Conservation (phyloP, 345 rosid species). For the Eucalyptus melliodora region DNA sequence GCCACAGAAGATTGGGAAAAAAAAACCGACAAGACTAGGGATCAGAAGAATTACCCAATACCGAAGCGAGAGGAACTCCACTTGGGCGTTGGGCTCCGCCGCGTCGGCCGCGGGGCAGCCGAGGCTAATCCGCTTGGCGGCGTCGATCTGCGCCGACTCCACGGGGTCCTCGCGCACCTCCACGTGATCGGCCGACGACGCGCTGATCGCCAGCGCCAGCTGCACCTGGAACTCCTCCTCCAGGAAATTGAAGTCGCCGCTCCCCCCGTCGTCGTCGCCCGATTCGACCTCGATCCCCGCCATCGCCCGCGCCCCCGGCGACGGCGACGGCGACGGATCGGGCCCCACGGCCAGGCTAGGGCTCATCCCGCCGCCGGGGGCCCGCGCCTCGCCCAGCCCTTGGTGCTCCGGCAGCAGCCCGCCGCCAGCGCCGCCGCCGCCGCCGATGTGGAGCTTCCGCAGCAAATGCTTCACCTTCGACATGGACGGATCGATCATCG, state of each 20-base stretch:
- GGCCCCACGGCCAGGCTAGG: constrained; percentile 20
- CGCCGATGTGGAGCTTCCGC: constrained; percentile 86
- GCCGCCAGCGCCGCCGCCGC: constrained; percentile 63
- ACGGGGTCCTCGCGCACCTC: constrained; percentile 43
- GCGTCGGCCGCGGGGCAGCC: constrained; percentile 48
- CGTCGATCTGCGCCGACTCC: constrained; percentile 90
- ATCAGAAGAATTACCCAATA: constrained; percentile 55
- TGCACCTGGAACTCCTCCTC: constrained; percentile 97
- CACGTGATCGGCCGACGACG: constrained; percentile 55
- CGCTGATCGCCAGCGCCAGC: constrained; percentile 91
- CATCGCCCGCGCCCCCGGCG: constrained; percentile 20
- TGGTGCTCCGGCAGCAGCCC: constrained; percentile 49
- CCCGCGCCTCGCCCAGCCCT: constrained; percentile 17
- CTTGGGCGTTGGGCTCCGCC: constrained; percentile 23
- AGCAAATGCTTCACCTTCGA: constrained; percentile 91
- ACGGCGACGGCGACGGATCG: constrained; percentile 6
- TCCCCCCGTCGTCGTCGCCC: constrained; percentile 8
- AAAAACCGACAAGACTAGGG: neutral
- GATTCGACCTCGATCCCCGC: constrained; percentile 47
- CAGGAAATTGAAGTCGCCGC: constrained; percentile 40
- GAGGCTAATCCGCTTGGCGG: constrained; percentile 92
- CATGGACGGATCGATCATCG: constrained; percentile 58
- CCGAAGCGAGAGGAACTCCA: constrained; percentile 64
- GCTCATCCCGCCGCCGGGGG: constrained; percentile 8
- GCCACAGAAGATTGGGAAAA: neutral